Evolutionary conservation across 108 stramenopile genomes (phyloP).

Genomic region (Nannochloropsis gaditana): DNA sequence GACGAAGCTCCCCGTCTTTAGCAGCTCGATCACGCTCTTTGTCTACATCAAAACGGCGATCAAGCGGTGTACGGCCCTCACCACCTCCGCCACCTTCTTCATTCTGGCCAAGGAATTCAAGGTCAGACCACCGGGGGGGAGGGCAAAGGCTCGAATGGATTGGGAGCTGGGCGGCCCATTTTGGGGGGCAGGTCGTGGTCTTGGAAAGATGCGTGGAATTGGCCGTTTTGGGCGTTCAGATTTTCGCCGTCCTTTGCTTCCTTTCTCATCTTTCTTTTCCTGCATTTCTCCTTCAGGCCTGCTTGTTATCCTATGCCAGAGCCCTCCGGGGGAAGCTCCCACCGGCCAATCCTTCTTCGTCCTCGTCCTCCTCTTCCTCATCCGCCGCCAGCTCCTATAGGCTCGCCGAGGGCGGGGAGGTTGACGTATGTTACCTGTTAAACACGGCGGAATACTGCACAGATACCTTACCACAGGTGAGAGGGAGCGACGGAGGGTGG

Average conservation of each 20-base stretch:
- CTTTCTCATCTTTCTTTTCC: not conserved
- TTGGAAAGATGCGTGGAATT: no score
- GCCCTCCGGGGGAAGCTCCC: constrained; percentile 67
- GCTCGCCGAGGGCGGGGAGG: constrained; percentile 74
- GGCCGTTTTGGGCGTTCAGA: not conserved
- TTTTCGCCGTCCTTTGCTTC: not conserved
- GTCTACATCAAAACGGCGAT: constrained; percentile 94
- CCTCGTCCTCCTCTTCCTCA: not conserved
- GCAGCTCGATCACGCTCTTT: constrained; percentile 80
- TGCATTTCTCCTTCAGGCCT: not conserved
- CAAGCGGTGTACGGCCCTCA: constrained; percentile 80
- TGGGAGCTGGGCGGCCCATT: not conserved
- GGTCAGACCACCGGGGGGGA: constrained; percentile 59
- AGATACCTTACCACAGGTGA: constrained; percentile 61
- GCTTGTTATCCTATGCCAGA: constrained; percentile 59
- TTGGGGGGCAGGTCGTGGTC: not conserved
- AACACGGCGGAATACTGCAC: constrained; percentile 96
- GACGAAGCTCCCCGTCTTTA: constrained; percentile 84
- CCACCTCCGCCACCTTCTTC: constrained; percentile 89
- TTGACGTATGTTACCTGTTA: constrained; percentile 81
- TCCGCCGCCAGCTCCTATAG: not conserved
- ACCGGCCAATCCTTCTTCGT: not conserved
- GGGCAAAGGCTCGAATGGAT: not conserved
- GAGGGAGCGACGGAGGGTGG: constrained; percentile 21
- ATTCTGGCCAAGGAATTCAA: constrained; percentile 77